Base-by-base conservation (phyloP, 2,329 filamentous ascomycete genomes). In the Periconia macrospinosa region DNA sequence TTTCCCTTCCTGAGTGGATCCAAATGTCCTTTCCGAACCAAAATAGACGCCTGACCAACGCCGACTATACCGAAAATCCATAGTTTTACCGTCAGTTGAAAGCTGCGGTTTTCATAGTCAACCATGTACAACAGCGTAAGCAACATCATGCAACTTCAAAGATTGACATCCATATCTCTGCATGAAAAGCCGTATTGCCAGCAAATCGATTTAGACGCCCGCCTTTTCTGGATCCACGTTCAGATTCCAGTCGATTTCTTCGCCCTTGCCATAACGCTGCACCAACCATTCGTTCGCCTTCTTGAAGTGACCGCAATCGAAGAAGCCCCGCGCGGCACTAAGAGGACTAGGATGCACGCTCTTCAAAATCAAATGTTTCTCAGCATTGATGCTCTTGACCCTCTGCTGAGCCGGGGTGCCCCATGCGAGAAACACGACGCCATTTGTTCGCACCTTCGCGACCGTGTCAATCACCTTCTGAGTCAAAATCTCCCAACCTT, bases 361-460 rank as follows among this genome's bases (percentile, higher is more conserved):
- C 75, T 89, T 87, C 60, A 99, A 79, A 37, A 99, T 90, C 44
- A 91, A 81, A 76, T 99, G 93, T 65, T 83, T 87, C 59, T 84
- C 80, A 47, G 75, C 79, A 68, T 94, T 88, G 49, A 97, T 81
- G 62, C 86, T 88, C 41, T 82, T 77, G 19, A 95, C 90, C 52
- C 92, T 81, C 77, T 91, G 89, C 52, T 87, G 89, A 0, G 94
- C 94, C 1, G 91, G 90, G 6, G 81, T 86, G 15, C 94, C 94
- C 94, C 94, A 99, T 0, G 93, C 93, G 74, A 99, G 78, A 70
- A 97, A 99, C 5, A 97, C 94, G 1, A 99, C 93, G 1, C 94
- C 94, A 27, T 82, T 81, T 0, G 84, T 86, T 43, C 92, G 83
- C 62, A 89, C 86, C 68, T 87, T 85, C 0, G 89, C 89, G 1